Evolutionary conservation across 805 yeast genomes (phyloP).

Genomic region (Metschnikowia noctiluminum): DNA sequence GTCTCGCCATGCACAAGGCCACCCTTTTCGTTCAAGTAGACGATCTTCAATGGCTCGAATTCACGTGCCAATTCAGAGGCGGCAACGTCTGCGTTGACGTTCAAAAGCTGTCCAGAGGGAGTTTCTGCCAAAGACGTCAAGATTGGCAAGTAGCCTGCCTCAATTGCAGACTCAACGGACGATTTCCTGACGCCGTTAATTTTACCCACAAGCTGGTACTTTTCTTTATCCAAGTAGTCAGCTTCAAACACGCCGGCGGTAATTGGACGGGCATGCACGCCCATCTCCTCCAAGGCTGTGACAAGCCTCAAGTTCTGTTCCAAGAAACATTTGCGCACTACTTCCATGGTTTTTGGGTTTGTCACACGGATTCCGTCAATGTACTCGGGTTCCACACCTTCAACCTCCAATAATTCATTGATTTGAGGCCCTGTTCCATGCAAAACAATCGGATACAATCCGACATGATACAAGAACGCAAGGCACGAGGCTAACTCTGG

Average conservation of each 20-base stretch:
- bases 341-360: slow-evolving; percentile 90
- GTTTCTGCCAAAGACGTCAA: slow-evolving; percentile 97
- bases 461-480: slow-evolving; percentile 95
- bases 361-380: slow-evolving; percentile 96
- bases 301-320: slow-evolving; percentile 95
- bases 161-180: slow-evolving; percentile 89
- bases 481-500: slow-evolving; percentile 92
- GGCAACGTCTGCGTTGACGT: slow-evolving; percentile 98
- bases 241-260: slow-evolving; percentile 97
- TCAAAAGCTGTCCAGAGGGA: slow-evolving; percentile 91
- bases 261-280: slow-evolving; percentile 97
- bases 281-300: slow-evolving; percentile 92
- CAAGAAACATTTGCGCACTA: slow-evolving; percentile 90
- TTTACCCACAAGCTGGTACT: slow-evolving; percentile 90
- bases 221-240: slow-evolving; percentile 82
- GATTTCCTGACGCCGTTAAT: slow-evolving; percentile 82
- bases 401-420: slow-evolving; percentile 86
- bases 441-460: slow-evolving; percentile 91
- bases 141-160: slow-evolving; percentile 95
- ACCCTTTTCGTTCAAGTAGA: slow-evolving; percentile 95
- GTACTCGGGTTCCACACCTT: slow-evolving; percentile 94
- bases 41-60: slow-evolving; percentile 95
- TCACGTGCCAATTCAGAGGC: slow-evolving; percentile 98
- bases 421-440: slow-evolving; percentile 99
- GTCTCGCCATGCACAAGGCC: slow-evolving; percentile 92